Percentiles rank a stretch among this genome's conserved stretches.
Conservation (phyloP, 2,329 filamentous ascomycete genomes). For the Sarocladium oryzae region DNA sequence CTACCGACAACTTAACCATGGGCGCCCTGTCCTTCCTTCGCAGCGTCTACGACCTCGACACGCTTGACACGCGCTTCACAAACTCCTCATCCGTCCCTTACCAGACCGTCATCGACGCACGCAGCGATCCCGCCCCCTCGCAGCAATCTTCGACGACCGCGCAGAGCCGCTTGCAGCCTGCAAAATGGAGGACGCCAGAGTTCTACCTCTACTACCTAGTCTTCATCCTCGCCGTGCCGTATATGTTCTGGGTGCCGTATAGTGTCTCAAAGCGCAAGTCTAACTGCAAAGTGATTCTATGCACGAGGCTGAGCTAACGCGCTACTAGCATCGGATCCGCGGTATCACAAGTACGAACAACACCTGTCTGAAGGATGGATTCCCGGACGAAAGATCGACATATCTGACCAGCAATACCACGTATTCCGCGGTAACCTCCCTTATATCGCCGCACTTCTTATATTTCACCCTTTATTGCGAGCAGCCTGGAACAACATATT, state of each 20-base stretch:
- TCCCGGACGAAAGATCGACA: conserved; percentile 84
- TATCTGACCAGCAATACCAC: conserved; percentile 81
- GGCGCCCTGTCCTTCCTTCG: conserved; percentile 35
- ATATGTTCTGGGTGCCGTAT: conserved; percentile 88
- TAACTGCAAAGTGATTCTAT: neutral
- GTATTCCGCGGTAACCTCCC: conserved; percentile 83
- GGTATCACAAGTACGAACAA: conserved; percentile 67
- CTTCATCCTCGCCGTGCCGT: conserved; percentile 60
- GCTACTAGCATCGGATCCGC: conserved; percentile 67
- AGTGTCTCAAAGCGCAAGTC: conserved; percentile 73
- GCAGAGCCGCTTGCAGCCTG: conserved; percentile 42
- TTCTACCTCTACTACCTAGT: conserved; percentile 75
- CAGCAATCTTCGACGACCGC: conserved; percentile 29
- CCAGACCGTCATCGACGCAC: conserved; percentile 47
- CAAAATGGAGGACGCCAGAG: conserved; percentile 82
- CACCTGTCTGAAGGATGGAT: conserved; percentile 82
- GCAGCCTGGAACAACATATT: conserved; percentile 58
- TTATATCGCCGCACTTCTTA: conserved; percentile 65
- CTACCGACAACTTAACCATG: conserved; percentile 24
- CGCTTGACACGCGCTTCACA: conserved; percentile 57
- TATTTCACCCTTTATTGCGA: conserved; percentile 74
- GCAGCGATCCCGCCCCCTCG: conserved; percentile 32
- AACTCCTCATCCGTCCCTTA: conserved; percentile 64
- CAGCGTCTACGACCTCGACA: conserved; percentile 58
- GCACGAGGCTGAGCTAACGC: neutral